Conservation (phyloP, 306 rosid genomes). For the Oemleria cerasiformis region DNA sequence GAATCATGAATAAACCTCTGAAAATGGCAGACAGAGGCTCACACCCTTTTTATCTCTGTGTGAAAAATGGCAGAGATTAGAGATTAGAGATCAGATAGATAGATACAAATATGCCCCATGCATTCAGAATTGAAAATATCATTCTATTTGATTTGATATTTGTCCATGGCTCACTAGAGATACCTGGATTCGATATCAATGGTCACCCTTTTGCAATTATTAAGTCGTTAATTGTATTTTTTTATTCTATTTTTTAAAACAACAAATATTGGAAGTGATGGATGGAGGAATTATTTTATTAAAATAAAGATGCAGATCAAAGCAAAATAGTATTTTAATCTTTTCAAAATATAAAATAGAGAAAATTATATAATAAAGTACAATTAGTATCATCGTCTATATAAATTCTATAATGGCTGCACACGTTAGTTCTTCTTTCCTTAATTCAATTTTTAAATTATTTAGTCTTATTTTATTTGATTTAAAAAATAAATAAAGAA, state of each 20-base stretch:
- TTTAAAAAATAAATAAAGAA: background rate
- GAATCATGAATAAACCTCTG: background rate
- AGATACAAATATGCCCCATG: slow-evolving; percentile 11
- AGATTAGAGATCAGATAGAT: background rate
- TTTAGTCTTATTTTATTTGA: background rate
- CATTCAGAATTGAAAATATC: slow-evolving; percentile 10
- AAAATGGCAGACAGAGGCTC: background rate
- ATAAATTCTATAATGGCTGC: slow-evolving; percentile 14
- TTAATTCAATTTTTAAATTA: background rate
- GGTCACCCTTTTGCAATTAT: background rate
- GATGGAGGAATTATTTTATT: slow-evolving; percentile 1
- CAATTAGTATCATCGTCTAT: background rate
- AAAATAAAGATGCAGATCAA: slow-evolving; percentile 9
- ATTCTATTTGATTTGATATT: slow-evolving; percentile 2
- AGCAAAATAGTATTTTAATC: background rate
- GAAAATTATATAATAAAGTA: slow-evolving; percentile 1
- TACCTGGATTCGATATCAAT: slow-evolving; percentile 2
- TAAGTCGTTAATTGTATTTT: background rate
- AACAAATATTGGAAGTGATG: background rate
- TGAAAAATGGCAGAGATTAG: slow-evolving; percentile 5
- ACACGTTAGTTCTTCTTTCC: slow-evolving; percentile 1
- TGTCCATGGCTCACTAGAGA: background rate
- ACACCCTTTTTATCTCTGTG: background rate
- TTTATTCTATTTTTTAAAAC: background rate
- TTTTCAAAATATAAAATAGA: background rate